These are phyloP conservation scores for Trichophyton verrucosum DNA, from an alignment of 2,329 filamentous ascomycete species.

Conservation along the genomic window DNA sequence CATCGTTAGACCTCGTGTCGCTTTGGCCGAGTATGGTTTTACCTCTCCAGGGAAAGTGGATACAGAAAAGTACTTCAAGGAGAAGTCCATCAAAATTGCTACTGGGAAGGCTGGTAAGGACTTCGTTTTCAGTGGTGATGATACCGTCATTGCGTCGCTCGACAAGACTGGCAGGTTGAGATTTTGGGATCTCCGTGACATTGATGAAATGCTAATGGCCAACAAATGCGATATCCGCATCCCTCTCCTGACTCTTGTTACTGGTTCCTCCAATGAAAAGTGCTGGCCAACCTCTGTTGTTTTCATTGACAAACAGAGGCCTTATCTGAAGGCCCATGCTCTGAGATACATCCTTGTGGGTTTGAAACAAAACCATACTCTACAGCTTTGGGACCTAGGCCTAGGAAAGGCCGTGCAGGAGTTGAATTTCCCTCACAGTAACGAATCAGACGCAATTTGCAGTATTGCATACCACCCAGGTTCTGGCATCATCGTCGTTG, in stretches of 20 bases:
- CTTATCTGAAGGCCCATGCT: conserved; percentile 79
- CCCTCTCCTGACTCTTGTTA: conserved; percentile 74
- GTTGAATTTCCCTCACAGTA: conserved; percentile 88
- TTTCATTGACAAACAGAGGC: conserved; percentile 89
- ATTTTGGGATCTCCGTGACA: conserved; percentile 90
- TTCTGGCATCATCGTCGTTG: conserved; percentile 86
- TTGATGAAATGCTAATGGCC: conserved; percentile 43
- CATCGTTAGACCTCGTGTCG: conserved; percentile 57
- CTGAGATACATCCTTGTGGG: conserved; percentile 92
- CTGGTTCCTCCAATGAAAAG: conserved; percentile 78
- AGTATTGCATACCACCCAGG: conserved; percentile 88
- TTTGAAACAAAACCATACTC: conserved; percentile 97
- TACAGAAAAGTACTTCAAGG: conserved; percentile 72
- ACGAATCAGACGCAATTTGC: conserved; percentile 95
- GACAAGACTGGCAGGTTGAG: conserved; percentile 95
- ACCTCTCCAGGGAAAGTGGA: conserved; percentile 51
- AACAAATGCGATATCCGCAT: conserved; percentile 61
- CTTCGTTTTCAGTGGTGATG: conserved; percentile 94
- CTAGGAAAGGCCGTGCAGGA: conserved; percentile 93
- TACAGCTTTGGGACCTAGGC: conserved; percentile 96
- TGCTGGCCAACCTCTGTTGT: conserved; percentile 94
- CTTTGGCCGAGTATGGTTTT: conserved; percentile 40
- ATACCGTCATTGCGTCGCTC: conserved; percentile 83
- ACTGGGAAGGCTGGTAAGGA: conserved; percentile 98
- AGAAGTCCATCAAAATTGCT: conserved; percentile 83